These are phyloP conservation scores for Debaryomyces hansenii DNA, from an alignment of 805 yeast genomes.

Conservation along the genomic window DNA sequence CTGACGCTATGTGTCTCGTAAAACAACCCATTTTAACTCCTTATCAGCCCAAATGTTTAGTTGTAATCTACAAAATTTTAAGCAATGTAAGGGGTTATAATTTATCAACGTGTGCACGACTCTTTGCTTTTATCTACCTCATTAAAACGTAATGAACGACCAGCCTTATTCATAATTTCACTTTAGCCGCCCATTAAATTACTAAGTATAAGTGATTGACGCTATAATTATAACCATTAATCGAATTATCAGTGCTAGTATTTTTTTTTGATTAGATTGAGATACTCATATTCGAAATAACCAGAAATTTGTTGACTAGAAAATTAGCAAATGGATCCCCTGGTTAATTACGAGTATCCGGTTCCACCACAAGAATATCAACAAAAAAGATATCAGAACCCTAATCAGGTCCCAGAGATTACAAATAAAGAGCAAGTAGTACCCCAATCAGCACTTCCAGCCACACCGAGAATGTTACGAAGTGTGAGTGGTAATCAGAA, in stretches of 20 bases:
- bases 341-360: constrained; percentile 9
- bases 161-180: not conserved
- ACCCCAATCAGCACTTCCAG: constrained; percentile 43
- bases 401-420: not conserved
- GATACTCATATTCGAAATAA: not conserved
- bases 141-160: not conserved
- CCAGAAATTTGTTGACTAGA: not conserved
- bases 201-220: no score
- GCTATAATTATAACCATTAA: not conserved
- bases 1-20: not conserved
- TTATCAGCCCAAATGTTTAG: no score
- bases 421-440: not conserved
- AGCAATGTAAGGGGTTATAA: not conserved
- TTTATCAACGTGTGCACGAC: not conserved
- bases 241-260: not conserved
- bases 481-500: constrained; percentile 47
- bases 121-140: not conserved
- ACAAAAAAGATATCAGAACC: constrained; percentile 1
- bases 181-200: no score
- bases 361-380: constrained; percentile 3
- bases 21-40: no score
- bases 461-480: constrained; percentile 70
- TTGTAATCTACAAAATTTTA: not conserved
- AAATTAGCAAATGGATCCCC: constrained; percentile 9
- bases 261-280: not conserved